Base-by-base conservation (phyloP, 805 yeast genomes). In the Monosporozyma siamensis region DNA sequence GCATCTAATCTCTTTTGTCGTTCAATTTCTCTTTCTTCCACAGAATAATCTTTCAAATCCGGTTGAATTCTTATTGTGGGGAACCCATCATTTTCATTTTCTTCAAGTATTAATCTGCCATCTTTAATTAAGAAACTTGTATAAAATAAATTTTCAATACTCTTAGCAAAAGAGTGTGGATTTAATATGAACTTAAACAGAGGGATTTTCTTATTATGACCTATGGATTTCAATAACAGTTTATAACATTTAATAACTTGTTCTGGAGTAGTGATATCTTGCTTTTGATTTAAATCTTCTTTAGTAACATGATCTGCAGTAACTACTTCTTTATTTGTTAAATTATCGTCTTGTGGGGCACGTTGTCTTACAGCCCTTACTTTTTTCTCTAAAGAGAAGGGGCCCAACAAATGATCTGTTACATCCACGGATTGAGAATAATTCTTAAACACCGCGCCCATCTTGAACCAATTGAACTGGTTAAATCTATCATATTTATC, bases 121-220 rank as follows among this genome's bases (percentile, higher is more conserved):
- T 85, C 94, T 52, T 80, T 75, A 2, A 87, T 75, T 36, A 90
- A 64, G 53, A 89, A 88, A 56, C 95, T 82, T 0, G 85, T 72
- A 54, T 80, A 84, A 53, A 89, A 89, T 52, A 90, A 63, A 55
- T 86, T 87, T 58, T 90, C 97, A 2, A 89, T 79, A 1, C 88
- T 74, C 56, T 81, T 88, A 1, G 82, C 68, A 60, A 81, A 89
- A 6, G 90, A 80, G 12, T 64, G 47, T 1, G 96, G 95, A 56
- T 90, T 79, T 15, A 89, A 66, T 40, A 85, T 73, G 50, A 83
- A 80, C 47, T 70, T 67, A 54, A 76, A 85, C 37, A 88, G 65
- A 42, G 76, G 75, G 7, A 87, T 68, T 11, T 32, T 39, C 11
- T 38, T 37, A 7, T 68, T 68, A 15, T 51, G 61, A 0, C 63